phyloP scores from a whole-genome alignment of 2,329 filamentous ascomycete genomes.

The Dissoconium aciculare region DNA sequence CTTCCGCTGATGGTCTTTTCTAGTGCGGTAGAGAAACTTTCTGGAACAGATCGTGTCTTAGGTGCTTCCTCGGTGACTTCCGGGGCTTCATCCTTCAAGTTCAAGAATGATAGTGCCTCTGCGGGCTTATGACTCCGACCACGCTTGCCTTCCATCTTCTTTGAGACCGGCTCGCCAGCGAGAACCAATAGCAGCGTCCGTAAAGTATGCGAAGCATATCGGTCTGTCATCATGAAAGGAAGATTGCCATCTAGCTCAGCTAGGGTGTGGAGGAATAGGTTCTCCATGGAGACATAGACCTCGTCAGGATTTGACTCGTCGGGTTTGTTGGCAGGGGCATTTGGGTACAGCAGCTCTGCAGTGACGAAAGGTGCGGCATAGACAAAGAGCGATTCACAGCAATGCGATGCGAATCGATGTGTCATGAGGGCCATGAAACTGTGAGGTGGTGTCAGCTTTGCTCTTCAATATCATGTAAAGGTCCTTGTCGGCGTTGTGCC shows the following conservation, averaged over 20 bases:
- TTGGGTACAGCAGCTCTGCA: slow-evolving; percentile 51
- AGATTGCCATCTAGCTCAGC: slow-evolving; percentile 80
- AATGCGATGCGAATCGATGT: slow-evolving; percentile 93
- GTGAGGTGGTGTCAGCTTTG: slow-evolving; percentile 4
- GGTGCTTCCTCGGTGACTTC: slow-evolving; percentile 17
- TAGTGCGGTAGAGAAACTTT: slow-evolving; percentile 60
- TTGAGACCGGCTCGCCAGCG: slow-evolving; percentile 65
- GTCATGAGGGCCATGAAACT: slow-evolving; percentile 76
- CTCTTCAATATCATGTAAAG: background rate
- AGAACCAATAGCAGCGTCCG: slow-evolving; percentile 75
- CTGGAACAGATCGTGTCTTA: slow-evolving; percentile 47
- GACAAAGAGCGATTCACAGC: slow-evolving; percentile 84
- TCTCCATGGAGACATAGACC: slow-evolving; percentile 57
- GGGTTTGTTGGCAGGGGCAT: slow-evolving; percentile 27
- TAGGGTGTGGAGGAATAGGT: slow-evolving; percentile 66
- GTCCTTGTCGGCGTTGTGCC: no score
- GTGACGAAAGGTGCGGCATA: slow-evolving; percentile 66
- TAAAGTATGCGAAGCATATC: slow-evolving; percentile 80
- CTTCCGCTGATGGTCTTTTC: slow-evolving; percentile 72
- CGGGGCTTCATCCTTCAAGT: slow-evolving; percentile 59
- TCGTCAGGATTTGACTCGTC: slow-evolving; percentile 30
- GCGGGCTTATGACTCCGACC: slow-evolving; percentile 62
- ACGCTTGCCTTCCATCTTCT: slow-evolving; percentile 53
- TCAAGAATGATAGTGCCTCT: background rate
- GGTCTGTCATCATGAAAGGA: slow-evolving; percentile 69